These are phyloP conservation scores for Xylaria sp. DNA, from an alignment of 2,329 filamentous ascomycete species.

Conservation along the genomic window DNA sequence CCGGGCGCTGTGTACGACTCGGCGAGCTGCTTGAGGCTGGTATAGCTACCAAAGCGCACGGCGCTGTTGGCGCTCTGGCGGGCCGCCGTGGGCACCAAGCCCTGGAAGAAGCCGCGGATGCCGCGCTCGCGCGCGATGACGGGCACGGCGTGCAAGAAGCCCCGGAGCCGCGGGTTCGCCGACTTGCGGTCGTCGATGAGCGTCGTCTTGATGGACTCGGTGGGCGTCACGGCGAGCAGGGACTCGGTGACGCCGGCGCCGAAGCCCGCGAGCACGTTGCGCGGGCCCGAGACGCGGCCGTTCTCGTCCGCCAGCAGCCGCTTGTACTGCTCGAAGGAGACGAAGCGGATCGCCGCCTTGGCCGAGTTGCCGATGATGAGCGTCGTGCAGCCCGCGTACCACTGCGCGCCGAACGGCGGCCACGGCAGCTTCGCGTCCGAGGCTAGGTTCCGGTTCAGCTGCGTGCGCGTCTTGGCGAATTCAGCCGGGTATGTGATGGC, in stretches of 20 bases:
- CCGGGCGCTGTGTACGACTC: conserved; percentile 93
- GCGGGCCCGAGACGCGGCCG: conserved; percentile 88
- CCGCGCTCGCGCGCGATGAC: conserved; percentile 91
- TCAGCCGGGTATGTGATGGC: conserved; percentile 85
- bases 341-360: conserved; percentile 95
- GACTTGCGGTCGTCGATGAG: conserved; percentile 96
- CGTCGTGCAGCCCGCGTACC: conserved; percentile 98
- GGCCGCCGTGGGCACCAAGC: conserved; percentile 93
- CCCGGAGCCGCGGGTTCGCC: conserved; percentile 84
- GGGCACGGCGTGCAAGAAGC: conserved; percentile 89
- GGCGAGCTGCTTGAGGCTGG: conserved; percentile 87
- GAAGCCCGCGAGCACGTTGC: conserved; percentile 92
- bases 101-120: conserved; percentile 93
- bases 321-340: conserved; percentile 97
- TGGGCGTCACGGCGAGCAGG: conserved; percentile 91
- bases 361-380: conserved; percentile 95
- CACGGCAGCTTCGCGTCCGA: conserved; percentile 90
- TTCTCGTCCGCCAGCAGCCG: conserved; percentile 80
- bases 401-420: conserved; percentile 92
- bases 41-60: conserved; percentile 90
- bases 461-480: conserved; percentile 94
- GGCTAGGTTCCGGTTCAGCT: conserved; percentile 86
- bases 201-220: conserved; percentile 98
- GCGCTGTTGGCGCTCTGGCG: conserved; percentile 95
- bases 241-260: conserved; percentile 95